These are phyloP conservation scores for Globisporangium carolinianum DNA, from an alignment of 352 stramenopile genomes.

Conservation along the genomic window DNA sequence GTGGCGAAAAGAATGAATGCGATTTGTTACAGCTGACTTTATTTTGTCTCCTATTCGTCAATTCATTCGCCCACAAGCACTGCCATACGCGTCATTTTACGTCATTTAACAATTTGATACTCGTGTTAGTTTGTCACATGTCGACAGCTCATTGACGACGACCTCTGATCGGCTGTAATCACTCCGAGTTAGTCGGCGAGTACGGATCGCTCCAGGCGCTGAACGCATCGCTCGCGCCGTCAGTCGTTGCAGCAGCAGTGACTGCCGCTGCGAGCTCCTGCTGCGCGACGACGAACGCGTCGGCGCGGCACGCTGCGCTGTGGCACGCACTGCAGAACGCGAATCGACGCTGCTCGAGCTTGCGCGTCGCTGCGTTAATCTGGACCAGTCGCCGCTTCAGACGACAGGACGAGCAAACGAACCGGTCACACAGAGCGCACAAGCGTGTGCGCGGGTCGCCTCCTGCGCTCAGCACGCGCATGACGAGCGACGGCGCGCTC, in stretches of 20 bases:
- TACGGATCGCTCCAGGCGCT: constrained; percentile 3
- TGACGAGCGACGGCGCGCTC: not conserved
- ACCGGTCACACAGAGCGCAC: not conserved
- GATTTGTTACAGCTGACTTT: too few species aligned
- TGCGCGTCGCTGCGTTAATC: not conserved
- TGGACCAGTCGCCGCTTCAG: constrained; percentile 7
- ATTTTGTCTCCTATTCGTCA: too few species aligned
- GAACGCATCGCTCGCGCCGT: not conserved
- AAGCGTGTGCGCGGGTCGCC: not conserved
- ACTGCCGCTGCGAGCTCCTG: constrained; percentile 13
- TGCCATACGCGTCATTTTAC: too few species aligned
- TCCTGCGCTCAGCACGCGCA: not conserved
- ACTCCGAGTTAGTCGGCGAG: constrained; percentile 3
- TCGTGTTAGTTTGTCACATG: too few species aligned
- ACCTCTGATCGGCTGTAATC: not conserved
- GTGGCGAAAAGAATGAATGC: too few species aligned
- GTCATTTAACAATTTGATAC: too few species aligned
- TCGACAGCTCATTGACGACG: too few species aligned
- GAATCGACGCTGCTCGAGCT: constrained; percentile 3
- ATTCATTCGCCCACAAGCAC: too few species aligned
- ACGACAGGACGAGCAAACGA: not conserved
- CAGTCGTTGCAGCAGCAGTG: not conserved
- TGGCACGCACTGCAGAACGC: constrained; percentile 21
- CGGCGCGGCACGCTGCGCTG: constrained; percentile 10
- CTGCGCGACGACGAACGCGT: constrained; percentile 15